A percentile compares a stretch with the other conserved stretches of the same genome.
These are phyloP conservation scores for Ogataea parapolymorpha DNA, from an alignment of 805 yeast species.

Conservation along the genomic window DNA sequence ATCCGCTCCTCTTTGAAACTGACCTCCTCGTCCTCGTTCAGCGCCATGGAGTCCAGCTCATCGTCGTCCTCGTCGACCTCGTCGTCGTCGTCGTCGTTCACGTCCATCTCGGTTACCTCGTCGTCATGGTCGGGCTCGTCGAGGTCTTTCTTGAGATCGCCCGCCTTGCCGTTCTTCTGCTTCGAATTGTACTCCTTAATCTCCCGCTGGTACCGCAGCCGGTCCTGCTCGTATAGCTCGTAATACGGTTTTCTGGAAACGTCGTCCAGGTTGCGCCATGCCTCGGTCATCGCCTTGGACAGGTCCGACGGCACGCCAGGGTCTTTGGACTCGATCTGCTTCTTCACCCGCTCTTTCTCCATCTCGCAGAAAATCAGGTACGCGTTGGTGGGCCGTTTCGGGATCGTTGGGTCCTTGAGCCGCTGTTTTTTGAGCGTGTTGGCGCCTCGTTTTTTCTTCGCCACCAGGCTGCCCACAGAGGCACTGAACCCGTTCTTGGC, in stretches of 20 bases:
- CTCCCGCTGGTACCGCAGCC: conserved; percentile 69
- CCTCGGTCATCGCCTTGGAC: conserved; percentile 75
- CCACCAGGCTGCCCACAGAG: conserved; percentile 15
- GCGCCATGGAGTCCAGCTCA: conserved; percentile 7
- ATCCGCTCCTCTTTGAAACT: conserved; percentile 8
- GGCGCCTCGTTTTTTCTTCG: conserved; percentile 31
- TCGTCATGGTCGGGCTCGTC: conserved; percentile 7
- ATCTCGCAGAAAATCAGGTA: conserved; percentile 82
- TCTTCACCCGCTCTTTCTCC: conserved; percentile 71
- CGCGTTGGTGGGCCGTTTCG: conserved; percentile 88
- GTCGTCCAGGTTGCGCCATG: conserved; percentile 74
- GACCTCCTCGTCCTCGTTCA: conserved; percentile 13
- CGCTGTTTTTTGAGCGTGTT: conserved; percentile 28
- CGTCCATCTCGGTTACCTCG: conserved; percentile 11
- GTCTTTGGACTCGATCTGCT: conserved; percentile 49
- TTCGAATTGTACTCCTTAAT: conserved; percentile 45
- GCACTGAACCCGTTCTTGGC: conserved; percentile 19
- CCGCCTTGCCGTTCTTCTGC: conserved; percentile 21
- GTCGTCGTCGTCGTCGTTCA: conserved; percentile 10
- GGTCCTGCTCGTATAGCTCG: conserved; percentile 74
- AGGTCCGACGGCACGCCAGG: conserved; percentile 59
- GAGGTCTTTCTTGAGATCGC: conserved; percentile 9
- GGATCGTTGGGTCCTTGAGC: conserved; percentile 77
- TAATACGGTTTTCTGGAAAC: conserved; percentile 71
- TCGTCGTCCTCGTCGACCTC: conserved; percentile 12